Percentiles rank a stretch among this genome's conserved stretches.
Evolutionary conservation across 768 basidiomycete species (phyloP).

Genomic region (Suillus tomentosus): DNA sequence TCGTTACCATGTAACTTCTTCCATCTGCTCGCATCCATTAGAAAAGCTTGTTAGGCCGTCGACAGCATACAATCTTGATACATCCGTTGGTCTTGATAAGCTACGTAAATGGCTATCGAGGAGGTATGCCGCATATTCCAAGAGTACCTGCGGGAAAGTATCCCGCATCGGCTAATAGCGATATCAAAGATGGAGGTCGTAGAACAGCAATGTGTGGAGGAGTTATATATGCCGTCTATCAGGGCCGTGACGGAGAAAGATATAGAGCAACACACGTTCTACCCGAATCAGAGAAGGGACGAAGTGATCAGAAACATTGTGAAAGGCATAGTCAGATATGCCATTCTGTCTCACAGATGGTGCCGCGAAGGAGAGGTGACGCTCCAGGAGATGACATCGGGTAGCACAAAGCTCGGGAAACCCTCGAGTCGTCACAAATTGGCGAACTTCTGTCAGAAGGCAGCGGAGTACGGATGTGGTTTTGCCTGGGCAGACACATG

Average conservation of each 20-base stretch:
- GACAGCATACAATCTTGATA: background rate
- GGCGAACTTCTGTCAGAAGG: constrained; percentile 14
- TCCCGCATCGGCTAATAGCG: constrained; percentile 23
- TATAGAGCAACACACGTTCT: constrained; percentile 24
- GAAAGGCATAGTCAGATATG: constrained; percentile 25
- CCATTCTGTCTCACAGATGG: constrained; percentile 21
- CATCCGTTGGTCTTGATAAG: background rate
- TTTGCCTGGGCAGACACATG: constrained; percentile 24
- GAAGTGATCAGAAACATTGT: constrained; percentile 25
- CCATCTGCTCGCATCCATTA: background rate
- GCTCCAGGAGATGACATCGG: constrained; percentile 14
- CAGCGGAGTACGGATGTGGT: constrained; percentile 19
- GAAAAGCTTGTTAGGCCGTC: background rate
- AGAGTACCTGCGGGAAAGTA: constrained; percentile 13
- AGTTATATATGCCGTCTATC: constrained; percentile 15
- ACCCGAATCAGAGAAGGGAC: constrained; percentile 26
- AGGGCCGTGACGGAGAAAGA: constrained; percentile 22
- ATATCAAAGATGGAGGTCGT: constrained; percentile 19
- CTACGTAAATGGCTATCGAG: constrained; percentile 16
- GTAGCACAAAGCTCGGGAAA: background rate
- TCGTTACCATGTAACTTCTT: background rate
- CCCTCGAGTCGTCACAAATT: constrained; percentile 20
- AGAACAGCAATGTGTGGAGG: constrained; percentile 9
- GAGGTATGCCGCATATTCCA: constrained; percentile 22
- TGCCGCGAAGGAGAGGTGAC: constrained; percentile 9